Conservation (phyloP, 2,329 filamentous ascomycete species). For the Fusarium sp. region DNA sequence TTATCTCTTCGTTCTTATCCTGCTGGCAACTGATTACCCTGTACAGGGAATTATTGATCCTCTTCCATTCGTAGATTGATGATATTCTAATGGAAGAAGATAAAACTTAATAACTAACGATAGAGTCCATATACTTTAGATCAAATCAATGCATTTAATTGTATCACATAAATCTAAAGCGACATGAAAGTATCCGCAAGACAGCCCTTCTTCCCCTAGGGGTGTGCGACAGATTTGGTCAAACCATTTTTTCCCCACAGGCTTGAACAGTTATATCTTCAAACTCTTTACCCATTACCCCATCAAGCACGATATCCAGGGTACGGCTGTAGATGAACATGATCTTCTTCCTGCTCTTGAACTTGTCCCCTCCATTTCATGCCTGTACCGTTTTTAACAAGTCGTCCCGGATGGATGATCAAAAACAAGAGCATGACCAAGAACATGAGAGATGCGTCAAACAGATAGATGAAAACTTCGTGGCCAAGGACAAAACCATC, state of each 20-base stretch:
- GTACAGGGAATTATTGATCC: background rate
- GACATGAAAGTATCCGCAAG: too few species aligned
- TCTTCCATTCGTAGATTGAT: too few species aligned
- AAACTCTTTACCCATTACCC: background rate
- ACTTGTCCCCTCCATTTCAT: background rate
- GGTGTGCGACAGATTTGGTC: too few species aligned
- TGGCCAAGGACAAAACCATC: constrained; percentile 57
- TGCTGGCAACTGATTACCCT: background rate
- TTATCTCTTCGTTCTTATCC: constrained; percentile 16
- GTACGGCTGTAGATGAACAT: background rate
- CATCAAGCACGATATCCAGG: background rate
- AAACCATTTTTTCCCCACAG: too few species aligned
- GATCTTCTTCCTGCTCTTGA: background rate
- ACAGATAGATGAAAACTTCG: constrained; percentile 60
- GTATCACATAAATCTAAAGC: too few species aligned
- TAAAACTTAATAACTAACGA: too few species aligned
- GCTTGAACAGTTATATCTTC: too few species aligned
- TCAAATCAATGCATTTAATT: too few species aligned
- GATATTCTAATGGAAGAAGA: too few species aligned
- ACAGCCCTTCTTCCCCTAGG: too few species aligned
- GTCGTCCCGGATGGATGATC: constrained; percentile 8
- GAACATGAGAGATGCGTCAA: constrained; percentile 59
- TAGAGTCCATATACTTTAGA: too few species aligned
- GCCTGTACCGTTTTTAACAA: background rate
- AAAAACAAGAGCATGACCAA: constrained; percentile 57